Conservation (phyloP, 192 early-diverging fungal genomes). For the Podila epigama region DNA sequence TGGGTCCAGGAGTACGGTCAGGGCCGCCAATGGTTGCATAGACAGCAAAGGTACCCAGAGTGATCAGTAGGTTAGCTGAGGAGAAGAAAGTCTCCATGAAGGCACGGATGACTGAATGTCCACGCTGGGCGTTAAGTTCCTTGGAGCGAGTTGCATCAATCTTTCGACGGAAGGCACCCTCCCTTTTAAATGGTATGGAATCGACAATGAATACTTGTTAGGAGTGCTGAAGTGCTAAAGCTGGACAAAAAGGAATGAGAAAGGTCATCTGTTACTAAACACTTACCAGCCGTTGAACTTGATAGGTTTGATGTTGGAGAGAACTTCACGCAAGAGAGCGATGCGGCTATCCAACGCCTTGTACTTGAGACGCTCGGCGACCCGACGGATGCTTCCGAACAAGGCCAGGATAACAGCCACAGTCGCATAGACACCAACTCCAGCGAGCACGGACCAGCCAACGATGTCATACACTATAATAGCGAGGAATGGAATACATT, state of each 20-base stretch:
- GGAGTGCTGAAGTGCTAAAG: background rate
- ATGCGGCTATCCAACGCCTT: conserved; percentile 29
- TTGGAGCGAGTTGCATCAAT: conserved; percentile 15
- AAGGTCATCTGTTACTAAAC: background rate
- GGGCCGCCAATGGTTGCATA: conserved; percentile 37
- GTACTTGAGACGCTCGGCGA: conserved; percentile 14
- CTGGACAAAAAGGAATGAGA: background rate
- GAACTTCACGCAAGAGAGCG: conserved; percentile 25
- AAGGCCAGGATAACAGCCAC: conserved; percentile 12
- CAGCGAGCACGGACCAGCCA: conserved; percentile 61
- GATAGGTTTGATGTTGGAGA: conserved; percentile 41
- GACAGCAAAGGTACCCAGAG: conserved; percentile 20
- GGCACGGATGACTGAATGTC: conserved; percentile 8
- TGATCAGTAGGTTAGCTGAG: conserved; percentile 28
- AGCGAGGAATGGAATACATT: background rate
- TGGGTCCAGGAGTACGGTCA: conserved; percentile 20
- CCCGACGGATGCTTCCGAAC: background rate
- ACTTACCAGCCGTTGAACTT: conserved; percentile 35
- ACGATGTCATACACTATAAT: conserved; percentile 20
- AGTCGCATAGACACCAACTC: conserved; percentile 8
- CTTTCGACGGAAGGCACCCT: conserved; percentile 14
- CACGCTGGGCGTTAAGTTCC: conserved; percentile 18
- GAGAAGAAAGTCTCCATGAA: conserved; percentile 27
- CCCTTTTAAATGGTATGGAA: conserved; percentile 7
- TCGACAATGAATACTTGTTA: background rate